phyloP scores from a whole-genome alignment of 2,329 filamentous ascomycete genomes.

The Phialophora expanda region DNA sequence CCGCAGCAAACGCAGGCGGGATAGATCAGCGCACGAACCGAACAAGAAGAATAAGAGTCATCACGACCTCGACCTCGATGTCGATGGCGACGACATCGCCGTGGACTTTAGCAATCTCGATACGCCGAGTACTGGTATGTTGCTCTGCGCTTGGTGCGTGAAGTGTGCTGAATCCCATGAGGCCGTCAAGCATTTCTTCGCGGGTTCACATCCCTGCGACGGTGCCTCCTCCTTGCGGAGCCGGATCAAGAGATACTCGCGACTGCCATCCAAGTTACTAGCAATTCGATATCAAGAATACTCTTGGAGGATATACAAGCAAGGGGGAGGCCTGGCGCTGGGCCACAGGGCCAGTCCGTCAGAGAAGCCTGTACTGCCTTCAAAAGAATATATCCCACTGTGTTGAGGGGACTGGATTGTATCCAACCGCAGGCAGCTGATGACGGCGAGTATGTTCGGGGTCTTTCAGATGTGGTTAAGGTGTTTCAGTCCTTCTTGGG shows the following conservation, averaged over 20 bases:
- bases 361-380: slow-evolving; percentile 11
- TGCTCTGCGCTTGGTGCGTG: not conserved
- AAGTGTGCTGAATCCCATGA: slow-evolving; percentile 11
- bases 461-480: slow-evolving; percentile 21
- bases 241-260: slow-evolving; percentile 7
- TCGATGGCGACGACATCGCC: slow-evolving; percentile 9
- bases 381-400: slow-evolving; percentile 18
- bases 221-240: slow-evolving; percentile 14
- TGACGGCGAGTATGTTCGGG: slow-evolving; percentile 9
- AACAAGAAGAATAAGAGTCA: slow-evolving; percentile 1
- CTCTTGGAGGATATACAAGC: slow-evolving; percentile 2
- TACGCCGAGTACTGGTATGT: slow-evolving; percentile 11
- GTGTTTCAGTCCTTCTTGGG: slow-evolving; percentile 31
- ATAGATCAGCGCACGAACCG: not conserved
- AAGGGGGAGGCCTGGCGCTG: not conserved
- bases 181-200: slow-evolving; percentile 25
- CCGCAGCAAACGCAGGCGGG: slow-evolving; percentile 23
- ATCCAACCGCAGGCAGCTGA: slow-evolving; percentile 2
- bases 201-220: slow-evolving; percentile 22
- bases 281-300: slow-evolving; percentile 13
- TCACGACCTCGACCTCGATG: not conserved
- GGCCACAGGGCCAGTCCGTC: not conserved
- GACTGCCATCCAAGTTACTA: slow-evolving; percentile 11
- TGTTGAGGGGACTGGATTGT: slow-evolving; percentile 14
- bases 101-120: slow-evolving; percentile 5